Base-by-base conservation (phyloP, 371 early-diverging fungal species). In the Mortierella sp. region DNA sequence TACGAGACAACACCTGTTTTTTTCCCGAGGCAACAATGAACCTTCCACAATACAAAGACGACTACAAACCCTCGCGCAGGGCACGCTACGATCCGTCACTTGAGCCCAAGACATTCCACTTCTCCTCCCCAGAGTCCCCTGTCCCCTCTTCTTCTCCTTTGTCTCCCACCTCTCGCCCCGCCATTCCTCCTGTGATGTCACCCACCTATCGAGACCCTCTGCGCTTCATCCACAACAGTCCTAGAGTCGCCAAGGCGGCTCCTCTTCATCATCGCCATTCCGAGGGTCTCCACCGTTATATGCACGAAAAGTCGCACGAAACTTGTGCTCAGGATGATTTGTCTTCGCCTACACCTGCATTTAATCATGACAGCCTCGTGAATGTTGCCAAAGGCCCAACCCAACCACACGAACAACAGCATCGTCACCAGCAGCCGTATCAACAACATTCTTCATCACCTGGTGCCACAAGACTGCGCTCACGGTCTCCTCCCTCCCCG, bases 171-270 rank as follows among this genome's bases (percentile, higher is more conserved):
- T 27, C 38, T n/a, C 34, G 30, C 47, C 30, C 71, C 19, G n/a
- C 26, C 2, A 47, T 48, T 16, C 19, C 48, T 2, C 38, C 68
- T 19, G 39, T 31, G 1, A 58, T 63, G 46, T 43, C 65, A 13
- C 23, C 64, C 18, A 58, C 49, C 43, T 59, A 28, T 42, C 64
- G 63, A 12, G 71, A 71, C 45, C 65, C 71, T 24, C 71, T 71
- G 21, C 64, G 60, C 30, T n/a, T 28, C 34, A 50, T 71, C 34
- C 64, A 71, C 47, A 28, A 48, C n/a, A 54, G 42, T 39, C 55
- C 71, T 8, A 58, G 57, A 41, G 41, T 71, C 10, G 19, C 52
- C 24, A 71, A 71, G 27, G 16, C 47, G 16, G 31, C 58, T 23
- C 55, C 41, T 45, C 46, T 26, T 21, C 27, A 27, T 21, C 54